A percentile compares a stretch with the other conserved stretches of the same genome.
Evolutionary conservation across 2,329 filamentous ascomycete species (phyloP).

Genomic region (Fusarium verticillioides): DNA sequence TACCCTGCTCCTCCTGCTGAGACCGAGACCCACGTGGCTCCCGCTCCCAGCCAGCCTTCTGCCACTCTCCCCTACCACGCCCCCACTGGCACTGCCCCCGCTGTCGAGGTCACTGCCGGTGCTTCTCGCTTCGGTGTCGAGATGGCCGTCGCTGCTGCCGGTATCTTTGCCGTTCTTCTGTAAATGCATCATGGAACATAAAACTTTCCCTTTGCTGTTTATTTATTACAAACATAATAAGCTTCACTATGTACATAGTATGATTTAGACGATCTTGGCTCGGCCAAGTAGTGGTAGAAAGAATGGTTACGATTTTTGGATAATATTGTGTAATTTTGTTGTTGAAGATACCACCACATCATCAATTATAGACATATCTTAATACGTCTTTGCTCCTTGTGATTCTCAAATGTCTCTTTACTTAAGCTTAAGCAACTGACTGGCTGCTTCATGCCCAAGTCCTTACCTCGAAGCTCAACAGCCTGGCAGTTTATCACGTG

Average conservation of each 20-base stretch:
- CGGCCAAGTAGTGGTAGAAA: slow-evolving; percentile 36
- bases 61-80: slow-evolving; percentile 32
- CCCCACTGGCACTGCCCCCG: slow-evolving; percentile 35
- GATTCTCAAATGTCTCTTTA: not conserved
- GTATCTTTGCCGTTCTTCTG: slow-evolving; percentile 49
- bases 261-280: slow-evolving; percentile 42
- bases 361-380: not conserved
- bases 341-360: slow-evolving; percentile 29
- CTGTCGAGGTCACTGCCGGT: slow-evolving; percentile 44
- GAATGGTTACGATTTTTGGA: slow-evolving; percentile 43
- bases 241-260: slow-evolving; percentile 47
- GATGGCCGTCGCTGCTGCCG: slow-evolving; percentile 47
- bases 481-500: not conserved
- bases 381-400: not conserved
- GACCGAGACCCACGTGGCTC: slow-evolving; percentile 24
- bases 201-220: slow-evolving; percentile 35
- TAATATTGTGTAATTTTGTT: slow-evolving; percentile 21
- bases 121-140: slow-evolving; percentile 49
- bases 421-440: fast-evolving
- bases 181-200: slow-evolving; percentile 43
- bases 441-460: not conserved
- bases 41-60: slow-evolving; percentile 34
- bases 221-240: slow-evolving; percentile 42
- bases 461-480: not conserved
- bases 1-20: not conserved